phyloP scores from a whole-genome alignment of 768 basidiomycete genomes.

The Trametes villosa region DNA sequence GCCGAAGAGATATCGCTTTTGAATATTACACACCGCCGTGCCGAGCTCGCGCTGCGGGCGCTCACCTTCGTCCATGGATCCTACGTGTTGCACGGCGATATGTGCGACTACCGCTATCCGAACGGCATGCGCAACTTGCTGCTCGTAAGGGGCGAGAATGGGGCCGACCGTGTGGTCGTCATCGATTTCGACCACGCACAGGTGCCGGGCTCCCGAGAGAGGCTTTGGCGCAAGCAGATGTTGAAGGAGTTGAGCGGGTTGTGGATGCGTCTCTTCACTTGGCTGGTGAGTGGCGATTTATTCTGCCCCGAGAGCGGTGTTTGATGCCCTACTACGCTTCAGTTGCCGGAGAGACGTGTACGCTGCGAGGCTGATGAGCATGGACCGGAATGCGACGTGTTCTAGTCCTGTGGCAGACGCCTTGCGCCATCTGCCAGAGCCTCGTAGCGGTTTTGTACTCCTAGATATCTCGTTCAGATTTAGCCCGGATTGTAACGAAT shows the following conservation, averaged over 20 bases:
- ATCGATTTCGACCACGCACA: background rate
- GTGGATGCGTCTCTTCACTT: background rate
- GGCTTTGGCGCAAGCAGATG: background rate
- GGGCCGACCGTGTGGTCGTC: background rate
- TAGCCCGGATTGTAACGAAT: too few species aligned
- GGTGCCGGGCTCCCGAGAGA: background rate
- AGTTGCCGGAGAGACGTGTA: too few species aligned
- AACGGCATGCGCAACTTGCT: background rate
- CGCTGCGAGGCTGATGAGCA: too few species aligned
- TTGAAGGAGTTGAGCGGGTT: background rate
- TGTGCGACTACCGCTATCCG: background rate
- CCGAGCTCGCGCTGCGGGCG: slow-evolving; percentile 12
- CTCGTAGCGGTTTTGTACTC: too few species aligned
- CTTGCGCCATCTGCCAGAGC: too few species aligned
- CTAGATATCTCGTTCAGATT: too few species aligned
- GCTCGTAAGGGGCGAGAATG: too few species aligned
- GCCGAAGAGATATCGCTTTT: background rate
- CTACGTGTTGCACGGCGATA: slow-evolving; percentile 17
- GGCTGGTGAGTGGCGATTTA: too few species aligned
- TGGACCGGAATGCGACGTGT: too few species aligned
- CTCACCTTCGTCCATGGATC: slow-evolving; percentile 10
- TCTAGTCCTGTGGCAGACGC: too few species aligned
- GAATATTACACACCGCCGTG: slow-evolving; percentile 8
- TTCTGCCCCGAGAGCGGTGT: too few species aligned
- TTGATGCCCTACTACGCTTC: too few species aligned